Evolutionary conservation across 1,284 basidiomycete species (phyloP).

Genomic region (Volvariella volvacea): DNA sequence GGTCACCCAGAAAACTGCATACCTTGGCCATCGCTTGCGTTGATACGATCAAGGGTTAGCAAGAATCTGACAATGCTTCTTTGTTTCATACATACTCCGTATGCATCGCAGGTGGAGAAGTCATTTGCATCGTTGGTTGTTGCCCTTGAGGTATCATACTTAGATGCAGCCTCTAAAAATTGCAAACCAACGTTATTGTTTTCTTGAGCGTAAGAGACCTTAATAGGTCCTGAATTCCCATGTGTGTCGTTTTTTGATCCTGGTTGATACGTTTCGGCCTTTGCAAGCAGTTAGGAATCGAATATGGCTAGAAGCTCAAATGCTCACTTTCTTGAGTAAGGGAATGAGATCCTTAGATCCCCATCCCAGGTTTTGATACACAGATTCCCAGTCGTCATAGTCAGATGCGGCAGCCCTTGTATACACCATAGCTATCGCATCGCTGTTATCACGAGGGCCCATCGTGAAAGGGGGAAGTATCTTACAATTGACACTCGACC

Average conservation of each 20-base stretch:
- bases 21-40: slow-evolving; percentile 36
- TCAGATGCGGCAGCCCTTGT: slow-evolving; percentile 40
- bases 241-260: slow-evolving; percentile 29
- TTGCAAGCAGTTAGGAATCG: not conserved
- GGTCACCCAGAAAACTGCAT: too few species aligned
- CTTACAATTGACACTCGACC: slow-evolving; percentile 55
- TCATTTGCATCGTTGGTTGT: slow-evolving; percentile 37
- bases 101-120: slow-evolving; percentile 31
- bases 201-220: slow-evolving; percentile 34
- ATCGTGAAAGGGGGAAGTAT: not conserved
- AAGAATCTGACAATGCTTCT: too few species aligned
- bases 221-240: slow-evolving; percentile 47
- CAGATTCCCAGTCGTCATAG: slow-evolving; percentile 39
- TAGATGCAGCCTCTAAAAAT: slow-evolving; percentile 35
- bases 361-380: slow-evolving; percentile 39
- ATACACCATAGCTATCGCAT: slow-evolving; percentile 34
- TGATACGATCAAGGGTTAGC: too few species aligned
- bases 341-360: slow-evolving; percentile 35
- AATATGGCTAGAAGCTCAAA: not conserved
- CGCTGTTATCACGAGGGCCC: not conserved
- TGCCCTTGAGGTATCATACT: slow-evolving; percentile 37
- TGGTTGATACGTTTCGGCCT: slow-evolving; percentile 47
- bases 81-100: slow-evolving; percentile 41
- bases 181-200: slow-evolving; percentile 35
- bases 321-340: slow-evolving; percentile 39